Evolutionary conservation across 441 rosid species (phyloP).

Genomic region (Gossypium schwendimanii): DNA sequence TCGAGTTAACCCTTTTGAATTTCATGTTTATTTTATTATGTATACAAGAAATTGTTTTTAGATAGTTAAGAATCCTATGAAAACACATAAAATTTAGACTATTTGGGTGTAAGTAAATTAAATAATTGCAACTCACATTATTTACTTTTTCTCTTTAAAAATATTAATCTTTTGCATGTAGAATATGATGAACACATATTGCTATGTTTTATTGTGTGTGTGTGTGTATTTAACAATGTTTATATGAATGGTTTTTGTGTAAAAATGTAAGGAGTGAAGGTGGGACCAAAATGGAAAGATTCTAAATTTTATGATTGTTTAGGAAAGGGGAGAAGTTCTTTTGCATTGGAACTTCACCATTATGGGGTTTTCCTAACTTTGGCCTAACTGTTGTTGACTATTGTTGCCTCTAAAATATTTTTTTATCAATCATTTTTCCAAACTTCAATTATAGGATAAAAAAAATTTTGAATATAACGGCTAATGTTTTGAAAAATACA

Average conservation of each 20-base stretch:
- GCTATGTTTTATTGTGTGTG: neutral
- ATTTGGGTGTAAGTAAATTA: neutral
- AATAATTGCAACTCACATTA: neutral
- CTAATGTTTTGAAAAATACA: neutral
- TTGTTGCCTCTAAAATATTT: neutral
- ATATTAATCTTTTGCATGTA: neutral
- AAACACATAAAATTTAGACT: neutral
- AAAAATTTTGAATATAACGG: neutral
- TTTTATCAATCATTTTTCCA: neutral
- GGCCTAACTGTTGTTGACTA: conserved; percentile 25
- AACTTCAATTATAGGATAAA: neutral
- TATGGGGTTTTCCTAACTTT: conserved; percentile 5
- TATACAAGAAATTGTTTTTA: no score
- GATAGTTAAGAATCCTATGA: neutral
- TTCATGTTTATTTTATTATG: no score
- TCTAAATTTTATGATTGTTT: conserved; percentile 9
- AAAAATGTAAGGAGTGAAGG: neutral
- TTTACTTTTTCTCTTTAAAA: neutral
- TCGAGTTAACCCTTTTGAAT: no score
- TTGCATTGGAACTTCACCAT: conserved; percentile 2
- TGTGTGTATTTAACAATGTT: conserved; percentile 17
- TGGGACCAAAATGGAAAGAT: conserved; percentile 22
- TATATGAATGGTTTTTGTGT: conserved; percentile 16
- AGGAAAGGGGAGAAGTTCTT: neutral
- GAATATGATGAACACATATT: neutral